These are phyloP conservation scores for Dryadomyces quercivorus DNA, from an alignment of 2,329 filamentous ascomycete genomes.

Conservation along the genomic window DNA sequence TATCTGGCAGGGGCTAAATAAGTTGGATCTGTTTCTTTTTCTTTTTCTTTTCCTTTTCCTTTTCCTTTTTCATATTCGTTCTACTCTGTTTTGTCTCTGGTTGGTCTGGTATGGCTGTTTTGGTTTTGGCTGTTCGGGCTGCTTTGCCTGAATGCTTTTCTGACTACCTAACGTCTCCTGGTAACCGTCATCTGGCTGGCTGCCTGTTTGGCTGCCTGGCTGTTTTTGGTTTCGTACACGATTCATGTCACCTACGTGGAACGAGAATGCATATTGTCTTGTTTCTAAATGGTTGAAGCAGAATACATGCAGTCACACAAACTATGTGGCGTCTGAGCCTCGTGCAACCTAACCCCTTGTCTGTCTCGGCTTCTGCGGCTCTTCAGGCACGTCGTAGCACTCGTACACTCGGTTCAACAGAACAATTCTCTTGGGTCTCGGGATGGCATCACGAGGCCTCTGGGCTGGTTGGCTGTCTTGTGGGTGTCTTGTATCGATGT, in stretches of 20 bases:
- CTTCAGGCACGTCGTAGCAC: neutral
- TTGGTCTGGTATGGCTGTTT: neutral
- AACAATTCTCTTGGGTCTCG: neutral
- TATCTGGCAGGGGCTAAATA: conserved; percentile 38
- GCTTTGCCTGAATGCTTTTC: no score
- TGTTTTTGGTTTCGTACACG: neutral
- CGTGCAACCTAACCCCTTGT: no score
- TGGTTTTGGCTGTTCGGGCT: neutral
- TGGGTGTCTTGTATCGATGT: neutral
- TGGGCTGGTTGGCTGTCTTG: no score
- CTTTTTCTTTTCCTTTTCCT: conserved; percentile 1
- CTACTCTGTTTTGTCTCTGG: neutral
- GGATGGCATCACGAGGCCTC: no score
- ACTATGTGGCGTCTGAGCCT: no score
- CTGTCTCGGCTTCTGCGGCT: no score
- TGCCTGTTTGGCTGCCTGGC: neutral
- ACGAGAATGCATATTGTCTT: neutral
- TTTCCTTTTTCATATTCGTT: no score
- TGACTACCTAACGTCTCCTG: no score
- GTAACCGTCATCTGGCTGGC: no score
- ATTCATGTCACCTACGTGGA: neutral
- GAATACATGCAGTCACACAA: neutral
- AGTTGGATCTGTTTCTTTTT: neutral
- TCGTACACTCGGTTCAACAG: neutral
- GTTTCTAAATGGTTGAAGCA: neutral